These are phyloP conservation scores for Barnettozyma pratensis DNA, from an alignment of 805 yeast species.

Conservation along the genomic window DNA sequence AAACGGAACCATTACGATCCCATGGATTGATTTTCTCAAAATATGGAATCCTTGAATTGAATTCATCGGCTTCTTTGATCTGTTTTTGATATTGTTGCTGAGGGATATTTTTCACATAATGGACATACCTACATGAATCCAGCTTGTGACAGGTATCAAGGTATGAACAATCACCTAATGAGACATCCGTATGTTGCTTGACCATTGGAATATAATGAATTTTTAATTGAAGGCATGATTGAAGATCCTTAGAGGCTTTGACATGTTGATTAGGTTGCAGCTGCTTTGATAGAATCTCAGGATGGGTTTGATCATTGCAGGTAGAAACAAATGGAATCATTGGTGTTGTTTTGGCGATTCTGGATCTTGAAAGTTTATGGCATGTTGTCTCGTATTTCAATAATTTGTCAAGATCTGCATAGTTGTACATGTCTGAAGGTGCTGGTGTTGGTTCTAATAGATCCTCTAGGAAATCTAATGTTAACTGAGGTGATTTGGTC, in stretches of 20 bases:
- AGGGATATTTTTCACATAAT: slow-evolving; percentile 51
- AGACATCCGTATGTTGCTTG: slow-evolving; percentile 58
- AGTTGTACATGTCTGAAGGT: slow-evolving; percentile 6
- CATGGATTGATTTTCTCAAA: slow-evolving; percentile 27
- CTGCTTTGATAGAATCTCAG: slow-evolving; percentile 18
- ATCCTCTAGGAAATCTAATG: slow-evolving; percentile 2
- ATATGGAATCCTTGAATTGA: slow-evolving; percentile 17
- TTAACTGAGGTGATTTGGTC: neutral
- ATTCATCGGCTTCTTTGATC: slow-evolving; percentile 17
- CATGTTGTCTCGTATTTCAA: slow-evolving; percentile 35
- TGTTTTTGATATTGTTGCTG: slow-evolving; percentile 23
- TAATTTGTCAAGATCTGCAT: slow-evolving; percentile 10
- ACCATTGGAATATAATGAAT: slow-evolving; percentile 53
- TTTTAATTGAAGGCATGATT: slow-evolving; percentile 18
- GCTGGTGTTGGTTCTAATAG: slow-evolving; percentile 2
- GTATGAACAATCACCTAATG: slow-evolving; percentile 88
- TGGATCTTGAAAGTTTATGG: slow-evolving; percentile 34
- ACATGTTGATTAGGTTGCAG: slow-evolving; percentile 12
- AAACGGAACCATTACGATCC: slow-evolving; percentile 30
- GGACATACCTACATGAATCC: slow-evolving; percentile 74
- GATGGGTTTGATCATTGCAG: slow-evolving; percentile 36
- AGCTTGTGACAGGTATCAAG: slow-evolving; percentile 90
- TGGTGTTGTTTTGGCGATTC: slow-evolving; percentile 34
- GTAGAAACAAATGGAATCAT: slow-evolving; percentile 43
- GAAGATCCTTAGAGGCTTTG: slow-evolving; percentile 27